phyloP scores from a whole-genome alignment of 2,329 filamentous ascomycete species.

The Beauveria caledonica region DNA sequence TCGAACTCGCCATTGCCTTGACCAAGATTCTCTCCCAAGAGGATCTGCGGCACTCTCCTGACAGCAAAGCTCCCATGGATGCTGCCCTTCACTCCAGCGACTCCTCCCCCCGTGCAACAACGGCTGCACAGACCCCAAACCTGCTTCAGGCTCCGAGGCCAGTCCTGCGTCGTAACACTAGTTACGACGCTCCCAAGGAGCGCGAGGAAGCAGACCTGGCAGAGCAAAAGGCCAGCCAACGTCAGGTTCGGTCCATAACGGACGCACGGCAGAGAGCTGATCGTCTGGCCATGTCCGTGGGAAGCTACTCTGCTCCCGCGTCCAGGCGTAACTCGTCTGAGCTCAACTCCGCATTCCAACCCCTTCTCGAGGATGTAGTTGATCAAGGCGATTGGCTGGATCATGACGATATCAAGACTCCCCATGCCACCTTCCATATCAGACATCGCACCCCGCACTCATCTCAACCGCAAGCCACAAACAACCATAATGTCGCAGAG shows the following conservation, averaged over 20 bases:
- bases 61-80: not conserved
- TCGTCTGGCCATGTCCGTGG: constrained; percentile 31
- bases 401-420: constrained; percentile 15
- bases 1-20: constrained; percentile 30
- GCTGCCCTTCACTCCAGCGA: not conserved
- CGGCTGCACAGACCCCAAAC: constrained; percentile 6
- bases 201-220: constrained; percentile 31
- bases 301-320: constrained; percentile 28
- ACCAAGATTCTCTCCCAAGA: constrained; percentile 30
- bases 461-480: constrained; percentile 15
- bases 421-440: constrained; percentile 10
- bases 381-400: constrained; percentile 15
- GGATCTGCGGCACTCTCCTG: constrained; percentile 8
- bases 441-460: constrained; percentile 19
- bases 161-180: constrained; percentile 34
- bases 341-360: constrained; percentile 25
- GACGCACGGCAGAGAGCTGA: constrained; percentile 32
- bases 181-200: constrained; percentile 33
- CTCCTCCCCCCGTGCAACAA: not conserved
- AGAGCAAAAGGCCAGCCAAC: constrained; percentile 28
- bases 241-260: constrained; percentile 31
- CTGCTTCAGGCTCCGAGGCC: constrained; percentile 17
- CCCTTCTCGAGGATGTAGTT: constrained; percentile 24
- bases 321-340: constrained; percentile 29
- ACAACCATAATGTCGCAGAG: constrained; percentile 24